phyloP scores from a whole-genome alignment of 2,329 filamentous ascomycete genomes.

The Geosmithia morbida region DNA sequence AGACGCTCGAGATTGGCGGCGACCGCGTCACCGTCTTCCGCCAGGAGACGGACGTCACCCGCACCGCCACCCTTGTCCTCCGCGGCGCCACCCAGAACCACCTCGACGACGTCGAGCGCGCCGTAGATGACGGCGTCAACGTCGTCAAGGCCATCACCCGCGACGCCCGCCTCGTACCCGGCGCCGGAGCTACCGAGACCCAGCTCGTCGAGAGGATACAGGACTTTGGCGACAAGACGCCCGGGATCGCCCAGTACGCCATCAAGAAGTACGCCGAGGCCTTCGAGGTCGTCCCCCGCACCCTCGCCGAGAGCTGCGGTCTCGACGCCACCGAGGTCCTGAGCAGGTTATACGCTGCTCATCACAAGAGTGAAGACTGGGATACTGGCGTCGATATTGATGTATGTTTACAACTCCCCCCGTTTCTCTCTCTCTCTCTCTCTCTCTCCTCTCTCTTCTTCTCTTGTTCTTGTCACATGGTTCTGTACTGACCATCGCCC shows the following conservation, averaged over 20 bases:
- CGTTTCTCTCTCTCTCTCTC: not conserved
- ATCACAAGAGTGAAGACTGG: conserved; percentile 79
- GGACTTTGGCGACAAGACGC: conserved; percentile 80
- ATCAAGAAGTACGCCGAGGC: conserved; percentile 97
- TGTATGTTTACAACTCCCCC: conserved; percentile 24
- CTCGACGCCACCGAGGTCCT: conserved; percentile 95
- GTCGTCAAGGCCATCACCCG: conserved; percentile 97
- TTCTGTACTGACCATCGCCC: too few species aligned
- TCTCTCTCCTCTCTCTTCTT: not conserved
- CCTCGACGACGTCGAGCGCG: conserved; percentile 90
- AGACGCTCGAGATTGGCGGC: conserved; percentile 94
- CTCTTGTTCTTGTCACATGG: too few species aligned
- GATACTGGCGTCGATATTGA: conserved; percentile 91
- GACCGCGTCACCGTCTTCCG: conserved; percentile 97
- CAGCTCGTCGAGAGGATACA: conserved; percentile 88
- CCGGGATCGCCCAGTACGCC: conserved; percentile 85
- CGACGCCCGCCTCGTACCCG: conserved; percentile 80
- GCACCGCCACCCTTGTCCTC: conserved; percentile 87
- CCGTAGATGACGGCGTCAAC: conserved; percentile 95
- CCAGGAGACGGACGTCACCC: conserved; percentile 83
- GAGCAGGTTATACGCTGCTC: conserved; percentile 81
- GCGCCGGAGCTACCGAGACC: conserved; percentile 87
- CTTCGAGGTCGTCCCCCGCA: conserved; percentile 92
- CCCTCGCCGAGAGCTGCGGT: conserved; percentile 85
- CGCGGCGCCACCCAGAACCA: conserved; percentile 96